Percentiles rank a stretch among this genome's conserved stretches.
These are phyloP conservation scores for Plasmopara halstedii DNA, from an alignment of 352 stramenopile genomes.

Conservation along the genomic window DNA sequence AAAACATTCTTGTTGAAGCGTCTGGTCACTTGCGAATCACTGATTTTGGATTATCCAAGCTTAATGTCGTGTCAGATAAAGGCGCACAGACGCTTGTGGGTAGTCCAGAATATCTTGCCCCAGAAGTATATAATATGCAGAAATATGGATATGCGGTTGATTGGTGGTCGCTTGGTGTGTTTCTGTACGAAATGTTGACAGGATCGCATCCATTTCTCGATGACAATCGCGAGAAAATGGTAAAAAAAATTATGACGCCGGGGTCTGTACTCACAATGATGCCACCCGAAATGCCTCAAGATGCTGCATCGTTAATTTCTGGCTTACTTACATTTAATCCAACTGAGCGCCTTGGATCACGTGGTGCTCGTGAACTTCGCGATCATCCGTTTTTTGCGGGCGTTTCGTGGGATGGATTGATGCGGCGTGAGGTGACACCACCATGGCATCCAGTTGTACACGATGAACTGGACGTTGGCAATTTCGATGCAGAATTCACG, in stretches of 20 bases:
- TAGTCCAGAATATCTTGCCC: slow-evolving; percentile 87
- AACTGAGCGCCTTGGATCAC: slow-evolving; percentile 47
- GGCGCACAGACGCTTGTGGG: slow-evolving; percentile 66
- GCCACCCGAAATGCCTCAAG: slow-evolving; percentile 53
- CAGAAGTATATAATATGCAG: slow-evolving; percentile 71
- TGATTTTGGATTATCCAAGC: slow-evolving; percentile 91
- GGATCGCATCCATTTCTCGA: slow-evolving; percentile 85
- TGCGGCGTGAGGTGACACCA: slow-evolving; percentile 43
- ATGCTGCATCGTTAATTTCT: slow-evolving; percentile 63
- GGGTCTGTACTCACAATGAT: slow-evolving; percentile 51
- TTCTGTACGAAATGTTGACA: slow-evolving; percentile 89
- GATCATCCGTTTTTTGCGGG: slow-evolving; percentile 80
- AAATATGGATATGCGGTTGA: slow-evolving; percentile 84
- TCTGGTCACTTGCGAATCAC: slow-evolving; percentile 94
- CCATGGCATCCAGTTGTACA: slow-evolving; percentile 60
- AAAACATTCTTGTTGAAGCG: slow-evolving; percentile 90
- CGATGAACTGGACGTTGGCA: slow-evolving; percentile 67
- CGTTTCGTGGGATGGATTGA: slow-evolving; percentile 77
- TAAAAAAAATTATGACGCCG: slow-evolving; percentile 84
- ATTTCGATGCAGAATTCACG: slow-evolving; percentile 75
- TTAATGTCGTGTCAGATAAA: slow-evolving; percentile 64
- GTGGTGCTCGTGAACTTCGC: slow-evolving; percentile 61
- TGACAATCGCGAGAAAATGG: slow-evolving; percentile 74
- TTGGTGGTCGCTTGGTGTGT: slow-evolving; percentile 89
- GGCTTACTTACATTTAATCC: slow-evolving; percentile 75